Conservation (phyloP, 73 alveolate genomes). For the Paramecium sonneborni region DNA sequence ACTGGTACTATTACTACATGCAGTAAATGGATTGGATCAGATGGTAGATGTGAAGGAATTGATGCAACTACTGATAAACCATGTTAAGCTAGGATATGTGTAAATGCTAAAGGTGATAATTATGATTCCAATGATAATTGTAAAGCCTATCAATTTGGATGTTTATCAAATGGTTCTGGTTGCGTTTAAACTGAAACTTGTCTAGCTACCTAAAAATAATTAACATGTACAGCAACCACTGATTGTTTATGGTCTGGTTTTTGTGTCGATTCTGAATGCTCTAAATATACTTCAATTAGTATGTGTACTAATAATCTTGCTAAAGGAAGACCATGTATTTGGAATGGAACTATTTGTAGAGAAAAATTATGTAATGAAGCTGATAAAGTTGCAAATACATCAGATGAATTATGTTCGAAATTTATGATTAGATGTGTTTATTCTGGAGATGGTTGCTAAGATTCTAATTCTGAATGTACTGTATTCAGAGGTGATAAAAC, state of each 20-base stretch:
- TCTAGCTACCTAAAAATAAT: background rate
- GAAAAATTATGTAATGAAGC: conserved; percentile 12
- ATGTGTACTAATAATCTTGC: background rate
- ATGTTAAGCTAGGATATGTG: background rate
- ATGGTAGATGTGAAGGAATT: conserved; percentile 2
- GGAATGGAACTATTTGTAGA: conserved; percentile 30
- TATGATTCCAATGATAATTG: background rate
- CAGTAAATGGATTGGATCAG: background rate
- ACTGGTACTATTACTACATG: background rate
- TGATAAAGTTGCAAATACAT: background rate
- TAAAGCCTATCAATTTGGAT: background rate
- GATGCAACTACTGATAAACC: background rate
- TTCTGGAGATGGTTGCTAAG: background rate
- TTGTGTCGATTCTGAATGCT: background rate
- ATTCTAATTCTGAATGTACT: background rate
- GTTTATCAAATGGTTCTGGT: conserved; percentile 46
- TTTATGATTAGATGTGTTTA: conserved; percentile 13
- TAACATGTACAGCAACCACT: background rate
- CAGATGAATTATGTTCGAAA: background rate
- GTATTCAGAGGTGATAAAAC: background rate
- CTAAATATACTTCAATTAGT: background rate
- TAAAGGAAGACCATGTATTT: conserved; percentile 34
- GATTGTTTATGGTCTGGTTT: background rate
- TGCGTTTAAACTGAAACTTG: background rate
- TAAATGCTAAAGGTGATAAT: background rate